Conservation (phyloP, 148 eudicot species). For the Spergularia bocconei region DNA sequence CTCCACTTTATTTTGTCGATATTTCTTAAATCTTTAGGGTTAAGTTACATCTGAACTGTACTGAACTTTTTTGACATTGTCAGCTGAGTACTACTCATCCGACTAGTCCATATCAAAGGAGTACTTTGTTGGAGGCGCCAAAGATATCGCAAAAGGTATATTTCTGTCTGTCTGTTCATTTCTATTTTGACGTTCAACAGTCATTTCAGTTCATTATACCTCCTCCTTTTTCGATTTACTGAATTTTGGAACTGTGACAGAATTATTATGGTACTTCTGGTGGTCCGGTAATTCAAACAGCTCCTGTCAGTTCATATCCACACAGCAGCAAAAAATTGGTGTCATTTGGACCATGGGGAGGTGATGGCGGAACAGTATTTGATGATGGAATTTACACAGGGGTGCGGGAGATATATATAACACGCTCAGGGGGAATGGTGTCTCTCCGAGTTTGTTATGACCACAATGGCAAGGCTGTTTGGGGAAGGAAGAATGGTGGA, state of each 20-base stretch:
- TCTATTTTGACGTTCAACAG: neutral
- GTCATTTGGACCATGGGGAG: constrained; percentile 37
- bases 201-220: neutral
- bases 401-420: constrained; percentile 33
- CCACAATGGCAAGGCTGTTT: constrained; percentile 30
- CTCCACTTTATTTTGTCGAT: neutral
- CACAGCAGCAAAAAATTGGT: constrained; percentile 21
- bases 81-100: constrained; percentile 12
- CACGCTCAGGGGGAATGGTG: constrained; percentile 36
- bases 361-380: constrained; percentile 28
- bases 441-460: constrained; percentile 36
- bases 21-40: neutral
- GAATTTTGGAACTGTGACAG: neutral
- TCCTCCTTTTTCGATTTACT: neutral
- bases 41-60: neutral
- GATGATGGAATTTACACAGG: constrained; percentile 36
- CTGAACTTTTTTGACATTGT: neutral
- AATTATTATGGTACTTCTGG: neutral
- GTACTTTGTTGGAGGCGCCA: constrained; percentile 10
- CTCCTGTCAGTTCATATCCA: constrained; percentile 3
- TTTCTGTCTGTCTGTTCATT: neutral
- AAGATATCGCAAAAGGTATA: neutral
- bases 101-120: neutral
- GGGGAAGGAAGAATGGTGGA: constrained; percentile 37
- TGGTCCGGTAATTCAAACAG: constrained; percentile 1